Base-by-base conservation (phyloP, 495 filamentous ascomycete species). In the Physcia stellaris region DNA sequence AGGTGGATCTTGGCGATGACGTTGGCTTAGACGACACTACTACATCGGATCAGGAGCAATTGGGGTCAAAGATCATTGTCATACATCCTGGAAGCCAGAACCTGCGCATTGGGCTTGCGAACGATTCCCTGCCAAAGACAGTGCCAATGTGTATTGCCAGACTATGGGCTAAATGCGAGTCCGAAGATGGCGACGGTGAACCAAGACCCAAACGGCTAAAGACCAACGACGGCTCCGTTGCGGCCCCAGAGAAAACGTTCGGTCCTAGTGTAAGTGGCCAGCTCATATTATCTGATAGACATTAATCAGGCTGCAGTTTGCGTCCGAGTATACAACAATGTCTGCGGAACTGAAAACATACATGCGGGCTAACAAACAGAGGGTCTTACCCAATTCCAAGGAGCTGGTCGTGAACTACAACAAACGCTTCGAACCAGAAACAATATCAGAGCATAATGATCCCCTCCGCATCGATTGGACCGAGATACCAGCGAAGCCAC, bases 51-150 rank as follows among this genome's bases (percentile, higher is more conserved):
- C 66, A 75, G 32, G 73, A 81, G 42, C 57, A 68, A n/a, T 58
- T 73, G 41, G 84, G 85, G 26, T 88, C 86, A 7, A 95, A 92
- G 55, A 79, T 94, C 38, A 87, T 98, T 52, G 80, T 96, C 24
- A 83, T 98, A 39, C 90, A 98, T 54, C 72, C 88, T n/a, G 90
- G 90, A n/a, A 94, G 86, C 52, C 90, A 98, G 61, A 96, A 96
- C 42, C 57, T 96, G 38, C 70, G 90, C 23, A 85, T 98, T 44
- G 90, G 90, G 0, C 68, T 95, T 33, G 83, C 88, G 4, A 95
- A 83, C 51, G 90, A 98, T 64, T 90, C 87, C 16, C 59, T 98
- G 23, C 90, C 90, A 0, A 94, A 87, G 59, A 88, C 83, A 2
- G 69, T 96, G 21, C 92, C 92, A 4, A 96, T 93, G 82, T 75